Base-by-base conservation (phyloP, 1,139 yeast genomes). In the Hansenula lynferdii region DNA sequence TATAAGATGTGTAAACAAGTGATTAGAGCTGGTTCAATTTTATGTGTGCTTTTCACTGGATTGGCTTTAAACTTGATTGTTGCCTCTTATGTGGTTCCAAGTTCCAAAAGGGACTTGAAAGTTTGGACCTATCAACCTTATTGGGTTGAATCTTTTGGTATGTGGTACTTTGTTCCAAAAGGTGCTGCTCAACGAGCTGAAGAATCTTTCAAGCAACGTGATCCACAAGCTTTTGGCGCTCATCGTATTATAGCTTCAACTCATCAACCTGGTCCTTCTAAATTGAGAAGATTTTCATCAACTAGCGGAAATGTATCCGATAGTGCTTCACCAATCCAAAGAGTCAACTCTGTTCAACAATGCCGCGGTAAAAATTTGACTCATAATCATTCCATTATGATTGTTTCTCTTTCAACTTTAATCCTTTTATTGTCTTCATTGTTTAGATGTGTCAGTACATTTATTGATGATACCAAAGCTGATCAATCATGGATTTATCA, bases 111-210 rank as follows among this genome's bases (percentile, higher is more conserved):
- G 44, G 82, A 79, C 54, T 75, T 70, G 50, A 60, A 64, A 36
- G 63, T 78, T 32, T 67, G 71, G 49, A 79, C 86, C 16, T 77
- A 77, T 55, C 92, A 83, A 58, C 86, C 94, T 28, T 80, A 82
- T 72, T 84, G 94, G 94, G 78, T 84, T 53, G 80, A 80, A 54
- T 71, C 78, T 2, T 80, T 81, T 50, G 55, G 64, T 15, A 70
- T 80, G 12, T 61, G 66, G 32, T 80, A 80, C 57, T 80, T 69
- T 57, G 79, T 77, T 18, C 66, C 66, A 47, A 69, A 66, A 31
- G 64, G 67, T 51, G 74, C 80, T 23, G 64, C 69, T 6, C 60
- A 56, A 34, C 60, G 61, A 30, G 83, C 82, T n/a, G 79, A 68
- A 48, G 65, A 62, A 27, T 54, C 77, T 0, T 77, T 78, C 47